Evolutionary conservation across 176 grass and related monocot genomes (phyloP), one percentile per base, ranked within the genome.

Genomic region (Oryza meridionalis): DNA sequence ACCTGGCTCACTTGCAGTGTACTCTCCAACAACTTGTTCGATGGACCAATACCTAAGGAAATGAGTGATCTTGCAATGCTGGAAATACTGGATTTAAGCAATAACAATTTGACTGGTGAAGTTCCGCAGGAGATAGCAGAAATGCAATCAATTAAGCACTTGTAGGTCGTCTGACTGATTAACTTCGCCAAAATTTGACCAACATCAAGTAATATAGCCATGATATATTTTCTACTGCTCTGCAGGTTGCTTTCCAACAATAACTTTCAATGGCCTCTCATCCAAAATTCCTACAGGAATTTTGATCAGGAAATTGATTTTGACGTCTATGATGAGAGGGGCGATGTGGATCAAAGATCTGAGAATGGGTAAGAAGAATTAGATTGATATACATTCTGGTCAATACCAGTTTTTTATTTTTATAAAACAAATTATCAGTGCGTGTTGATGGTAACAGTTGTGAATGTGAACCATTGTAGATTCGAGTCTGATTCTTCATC

Each of bases 221-320:
- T 84, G 26, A 78, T 33, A 46, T 21, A 6, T 53, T 38, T 10
- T 71, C 24, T 44, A 26, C 65, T 70, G 53, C 88, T 84, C 24
- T 66, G 81, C 91, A 99, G 96, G 87, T 91, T 99, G 73, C 88
- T 99, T 91, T 96, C 84, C 65, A 86, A 89, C 64, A 99, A 96
- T 70, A 91, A 42, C 83, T 91, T 99, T 81, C 81, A 87, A 8
- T 67, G 83, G 85, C 29, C 84, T 51, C 42, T 90, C 7, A 83
- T 90, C 78, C 82, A 75, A 85, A 92, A 82, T 42, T 61, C 70
- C 53, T 78, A 81, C 69, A n/a, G 84, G 61, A 85, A 92, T 63
- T 80, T 81, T 47, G 83, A 92, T 87, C 82, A 88, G 63, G 82
- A 90, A 85, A 75, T 77, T 85, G 84, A 86, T 87, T 84, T 75